phyloP scores from a whole-genome alignment of 176 grass and related monocot genomes.

The Bolboschoenus planiculmis region DNA sequence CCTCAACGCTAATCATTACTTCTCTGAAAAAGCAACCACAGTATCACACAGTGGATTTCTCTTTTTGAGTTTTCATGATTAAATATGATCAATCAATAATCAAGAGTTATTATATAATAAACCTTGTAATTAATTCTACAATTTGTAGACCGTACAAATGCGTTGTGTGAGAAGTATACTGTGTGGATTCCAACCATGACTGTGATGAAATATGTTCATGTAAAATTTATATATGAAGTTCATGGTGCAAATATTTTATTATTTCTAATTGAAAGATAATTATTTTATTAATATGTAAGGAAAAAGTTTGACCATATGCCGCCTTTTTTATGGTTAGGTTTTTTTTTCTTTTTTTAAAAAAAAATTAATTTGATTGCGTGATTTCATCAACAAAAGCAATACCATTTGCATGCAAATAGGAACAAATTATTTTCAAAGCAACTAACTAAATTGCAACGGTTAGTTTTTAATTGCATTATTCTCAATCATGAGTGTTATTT shows the following conservation, averaged over 20 bases:
- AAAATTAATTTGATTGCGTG: background rate
- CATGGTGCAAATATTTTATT: no score
- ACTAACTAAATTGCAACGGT: background rate
- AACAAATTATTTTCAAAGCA: background rate
- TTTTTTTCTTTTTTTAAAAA: background rate
- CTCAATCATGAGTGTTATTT: no score
- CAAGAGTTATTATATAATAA: background rate
- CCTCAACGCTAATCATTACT: constrained; percentile 2
- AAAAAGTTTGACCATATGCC: no score
- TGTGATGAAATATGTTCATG: no score
- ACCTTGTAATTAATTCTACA: background rate
- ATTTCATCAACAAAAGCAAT: background rate
- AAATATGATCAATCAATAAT: background rate
- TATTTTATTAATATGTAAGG: no score
- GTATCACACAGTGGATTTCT: constrained; percentile 1
- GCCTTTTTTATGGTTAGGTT: no score
- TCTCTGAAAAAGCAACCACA: constrained; percentile 12
- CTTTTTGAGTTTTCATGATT: background rate
- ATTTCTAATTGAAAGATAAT: no score
- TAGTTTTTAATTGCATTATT: no score
- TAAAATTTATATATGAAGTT: no score
- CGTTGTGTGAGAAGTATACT: background rate
- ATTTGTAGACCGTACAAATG: background rate
- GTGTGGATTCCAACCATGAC: no score
- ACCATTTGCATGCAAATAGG: background rate